phyloP scores from a whole-genome alignment of 352 stramenopile species.

The Globisporangium middletonii region DNA sequence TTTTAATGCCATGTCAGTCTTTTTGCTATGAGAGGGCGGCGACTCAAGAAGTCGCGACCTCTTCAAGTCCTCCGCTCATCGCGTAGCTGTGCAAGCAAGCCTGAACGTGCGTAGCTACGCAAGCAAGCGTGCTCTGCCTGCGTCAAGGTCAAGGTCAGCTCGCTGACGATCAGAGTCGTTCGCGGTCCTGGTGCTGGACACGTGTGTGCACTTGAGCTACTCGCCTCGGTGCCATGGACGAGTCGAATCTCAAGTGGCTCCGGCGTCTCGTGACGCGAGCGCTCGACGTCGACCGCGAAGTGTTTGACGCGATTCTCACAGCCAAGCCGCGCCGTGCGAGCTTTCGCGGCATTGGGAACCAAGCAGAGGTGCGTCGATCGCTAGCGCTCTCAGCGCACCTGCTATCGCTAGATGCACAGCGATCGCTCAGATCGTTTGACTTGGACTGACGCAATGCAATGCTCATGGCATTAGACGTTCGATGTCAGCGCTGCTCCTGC shows the following conservation, averaged over 20 bases:
- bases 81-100: too few relatives aligned
- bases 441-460: neutral
- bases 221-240: constrained; percentile 34
- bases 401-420: neutral
- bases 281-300: constrained; percentile 45
- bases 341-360: constrained; percentile 26
- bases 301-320: constrained; percentile 50
- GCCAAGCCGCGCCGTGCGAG: constrained; percentile 20
- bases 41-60: too few relatives aligned
- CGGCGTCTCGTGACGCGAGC: constrained; percentile 51
- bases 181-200: neutral
- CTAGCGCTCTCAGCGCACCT: neutral
- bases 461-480: constrained; percentile 8
- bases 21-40: too few relatives aligned
- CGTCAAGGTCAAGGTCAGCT: too few relatives aligned
- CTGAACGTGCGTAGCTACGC: too few relatives aligned
- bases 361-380: constrained; percentile 24
- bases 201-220: neutral
- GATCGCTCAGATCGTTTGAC: neutral
- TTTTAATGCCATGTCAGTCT: too few relatives aligned
- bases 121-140: too few relatives aligned
- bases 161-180: neutral
- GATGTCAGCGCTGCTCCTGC: constrained; percentile 18
- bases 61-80: too few relatives aligned
- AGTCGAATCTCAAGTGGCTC: constrained; percentile 46